A percentile compares a stretch with the other conserved stretches of the same genome.
Conservation (phyloP, 2,329 filamentous ascomycete species). For the Domatiomyces globalis region DNA sequence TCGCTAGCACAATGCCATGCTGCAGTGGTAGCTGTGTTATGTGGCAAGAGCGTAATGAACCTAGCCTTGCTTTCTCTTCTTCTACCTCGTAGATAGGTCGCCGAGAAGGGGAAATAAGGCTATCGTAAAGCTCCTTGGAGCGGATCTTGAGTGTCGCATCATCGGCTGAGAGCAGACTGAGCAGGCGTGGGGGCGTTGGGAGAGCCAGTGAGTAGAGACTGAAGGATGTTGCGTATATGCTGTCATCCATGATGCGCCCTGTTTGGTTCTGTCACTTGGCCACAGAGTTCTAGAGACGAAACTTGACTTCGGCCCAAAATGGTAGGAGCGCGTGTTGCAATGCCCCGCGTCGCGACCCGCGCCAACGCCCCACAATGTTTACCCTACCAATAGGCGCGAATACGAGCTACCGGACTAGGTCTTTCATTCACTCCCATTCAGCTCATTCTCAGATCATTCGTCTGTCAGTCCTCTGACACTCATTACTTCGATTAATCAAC, state of each 20-base stretch:
- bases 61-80: slow-evolving; percentile 12
- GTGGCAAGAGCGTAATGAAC: slow-evolving; percentile 7
- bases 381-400: too few species aligned
- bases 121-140: slow-evolving; percentile 4
- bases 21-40: slow-evolving; percentile 4
- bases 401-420: too few species aligned
- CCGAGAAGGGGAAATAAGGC: slow-evolving; percentile 1
- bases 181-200: slow-evolving; percentile 2
- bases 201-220: slow-evolving; percentile 4
- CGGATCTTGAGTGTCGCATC: slow-evolving; percentile 5
- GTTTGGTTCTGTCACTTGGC: background rate
- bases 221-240: slow-evolving; percentile 11
- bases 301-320: background rate
- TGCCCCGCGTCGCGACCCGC: background rate
- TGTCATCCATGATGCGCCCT: slow-evolving; percentile 6
- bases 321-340: background rate
- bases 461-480: too few species aligned
- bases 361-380: background rate
- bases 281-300: background rate
- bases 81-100: slow-evolving; percentile 9
- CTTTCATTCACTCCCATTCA: too few species aligned
- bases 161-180: background rate
- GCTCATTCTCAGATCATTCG: too few species aligned
- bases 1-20: slow-evolving; percentile 5
- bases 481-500: too few species aligned